Base-by-base conservation (phyloP, 2,329 filamentous ascomycete species). In the Epichloe uncinata region DNA sequence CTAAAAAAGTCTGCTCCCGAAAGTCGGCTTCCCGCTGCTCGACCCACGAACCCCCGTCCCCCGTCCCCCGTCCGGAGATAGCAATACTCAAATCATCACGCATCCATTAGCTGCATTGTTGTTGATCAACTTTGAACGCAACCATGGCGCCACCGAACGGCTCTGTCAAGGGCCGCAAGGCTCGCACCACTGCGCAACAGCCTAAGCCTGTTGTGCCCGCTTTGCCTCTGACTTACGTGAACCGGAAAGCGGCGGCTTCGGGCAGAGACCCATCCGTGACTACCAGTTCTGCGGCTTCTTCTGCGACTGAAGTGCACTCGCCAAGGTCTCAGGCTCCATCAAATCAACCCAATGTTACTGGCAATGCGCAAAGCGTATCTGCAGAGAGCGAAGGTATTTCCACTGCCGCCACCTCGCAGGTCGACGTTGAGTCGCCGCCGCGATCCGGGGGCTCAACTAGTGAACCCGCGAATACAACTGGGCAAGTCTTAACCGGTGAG, bases 191-290 rank as follows among this genome's bases (percentile, higher is more conserved):
- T 56, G 64, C 61, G 58, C 60, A 62, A 48, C 58, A 55, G 51
- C 53, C 59, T 51, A 66, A 65, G 54, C 59, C 64, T 45, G 60
- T 69, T 40, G 58, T 65, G 50, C 67, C 68, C 52, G 68, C 62
- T 50, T 63, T 70, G 44, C 68, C 68, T 45, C 55, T 70, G 53
- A 65, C 65, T 18, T 61, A 67, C 53, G 60, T 65, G 47, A 70
- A 67, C 55, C 66, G 66, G 50, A 62, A 68, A 55, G 62, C 63
- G 50, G 62, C 64, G 37, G 57, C 62, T 11, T 57, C 62, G 20
- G 60, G 64, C 16, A 45, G 36, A 37, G 35, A 37, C 50, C 12
- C 26, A 40, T 54, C 60, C 26, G 56, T 33, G 45, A 16, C 45
- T 34, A 18, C 55, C 50, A 48, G 55, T 30, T 42, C 48, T 49